phyloP scores from a whole-genome alignment of 768 basidiomycete genomes.

The Boletellus emodensis region DNA sequence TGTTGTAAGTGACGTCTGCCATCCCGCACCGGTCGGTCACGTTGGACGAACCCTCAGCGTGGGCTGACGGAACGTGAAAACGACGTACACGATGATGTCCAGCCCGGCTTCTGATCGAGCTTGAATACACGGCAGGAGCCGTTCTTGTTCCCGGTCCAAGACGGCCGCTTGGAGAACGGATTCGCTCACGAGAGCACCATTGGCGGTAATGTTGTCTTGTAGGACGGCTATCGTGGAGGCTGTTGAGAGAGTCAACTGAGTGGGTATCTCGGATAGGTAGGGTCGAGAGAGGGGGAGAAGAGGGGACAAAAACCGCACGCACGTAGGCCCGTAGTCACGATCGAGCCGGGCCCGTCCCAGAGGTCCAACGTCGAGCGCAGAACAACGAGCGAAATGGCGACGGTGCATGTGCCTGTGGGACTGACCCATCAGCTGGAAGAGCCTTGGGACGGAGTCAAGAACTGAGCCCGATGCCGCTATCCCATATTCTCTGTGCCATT shows the following conservation, averaged over 20 bases:
- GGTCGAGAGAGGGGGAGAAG: too few species aligned
- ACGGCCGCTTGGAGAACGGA: constrained; percentile 31
- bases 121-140: constrained; percentile 44
- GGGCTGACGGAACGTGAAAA: not conserved
- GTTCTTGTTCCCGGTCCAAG: constrained; percentile 75
- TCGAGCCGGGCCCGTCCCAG: constrained; percentile 23
- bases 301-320: constrained; percentile 19
- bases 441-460: constrained; percentile 58
- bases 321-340: constrained; percentile 75
- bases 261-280: too few species aligned
- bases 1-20: constrained; percentile 93
- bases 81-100: constrained; percentile 67
- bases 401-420: constrained; percentile 74
- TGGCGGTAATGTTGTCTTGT: constrained; percentile 59
- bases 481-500: constrained; percentile 96
- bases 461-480: constrained; percentile 83
- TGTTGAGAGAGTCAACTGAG: constrained; percentile 26
- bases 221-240: constrained; percentile 81
- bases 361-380: constrained; percentile 40
- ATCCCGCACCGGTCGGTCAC: constrained; percentile 48
- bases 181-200: constrained; percentile 34
- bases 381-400: constrained; percentile 61
- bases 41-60: not conserved
- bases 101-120: constrained; percentile 39
- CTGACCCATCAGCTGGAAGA: constrained; percentile 17